A percentile compares a stretch with the other conserved stretches of the same genome.
These are phyloP conservation scores for Tetrahymena elliotti DNA, from an alignment of 73 alveolate species.

Conservation along the genomic window DNA sequence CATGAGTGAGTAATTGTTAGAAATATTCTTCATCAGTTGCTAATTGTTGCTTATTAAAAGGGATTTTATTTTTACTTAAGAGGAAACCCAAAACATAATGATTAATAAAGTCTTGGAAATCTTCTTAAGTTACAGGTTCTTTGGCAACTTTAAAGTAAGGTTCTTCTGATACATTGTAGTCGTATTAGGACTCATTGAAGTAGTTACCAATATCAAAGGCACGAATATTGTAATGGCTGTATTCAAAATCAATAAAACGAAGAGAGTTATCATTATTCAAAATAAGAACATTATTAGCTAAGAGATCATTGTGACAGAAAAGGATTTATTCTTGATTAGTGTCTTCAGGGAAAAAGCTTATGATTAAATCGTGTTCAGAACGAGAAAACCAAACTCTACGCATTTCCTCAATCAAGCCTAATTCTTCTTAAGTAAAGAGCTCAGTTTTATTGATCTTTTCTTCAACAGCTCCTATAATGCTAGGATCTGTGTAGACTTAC, in stretches of 20 bases:
- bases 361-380: background rate
- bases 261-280: constrained; percentile 17
- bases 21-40: background rate
- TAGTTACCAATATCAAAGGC: constrained; percentile 40
- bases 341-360: background rate
- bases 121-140: background rate
- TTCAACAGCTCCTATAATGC: background rate
- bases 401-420: background rate
- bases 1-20: background rate
- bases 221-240: constrained; percentile 22
- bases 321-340: constrained; percentile 3
- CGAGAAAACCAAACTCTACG: constrained; percentile 20
- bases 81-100: background rate
- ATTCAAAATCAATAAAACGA: constrained; percentile 33
- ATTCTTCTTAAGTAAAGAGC: background rate
- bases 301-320: constrained; percentile 38
- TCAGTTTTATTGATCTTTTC: background rate
- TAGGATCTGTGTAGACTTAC: background rate
- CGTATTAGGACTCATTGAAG: constrained; percentile 32
- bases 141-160: constrained; percentile 35
- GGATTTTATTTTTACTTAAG: background rate
- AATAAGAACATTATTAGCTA: constrained; percentile 26
- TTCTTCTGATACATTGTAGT: constrained; percentile 19
- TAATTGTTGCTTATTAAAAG: background rate
- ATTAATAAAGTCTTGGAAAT: background rate